Conservation (phyloP, 1,139 yeast species). For the Magnusiomyces magnusii region DNA sequence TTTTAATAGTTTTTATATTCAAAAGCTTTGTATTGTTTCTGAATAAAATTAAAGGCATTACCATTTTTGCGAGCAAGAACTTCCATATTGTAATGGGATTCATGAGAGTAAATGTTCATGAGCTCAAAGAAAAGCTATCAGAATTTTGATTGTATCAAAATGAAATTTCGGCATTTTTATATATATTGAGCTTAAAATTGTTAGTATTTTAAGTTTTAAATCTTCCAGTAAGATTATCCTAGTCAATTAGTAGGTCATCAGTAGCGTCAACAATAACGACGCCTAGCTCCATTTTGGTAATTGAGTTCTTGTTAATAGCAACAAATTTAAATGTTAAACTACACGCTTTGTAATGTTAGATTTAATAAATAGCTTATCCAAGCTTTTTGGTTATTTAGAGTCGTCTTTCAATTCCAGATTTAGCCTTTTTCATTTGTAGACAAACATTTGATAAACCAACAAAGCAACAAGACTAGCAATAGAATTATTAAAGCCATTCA, state of each 20-base stretch:
- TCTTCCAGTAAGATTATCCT: slow-evolving; percentile 59
- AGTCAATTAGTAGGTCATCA: slow-evolving; percentile 67
- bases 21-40: slow-evolving; percentile 30
- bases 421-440: slow-evolving; percentile 55
- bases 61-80: slow-evolving; percentile 49
- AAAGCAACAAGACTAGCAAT: slow-evolving; percentile 57
- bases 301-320: slow-evolving; percentile 49
- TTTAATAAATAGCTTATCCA: slow-evolving; percentile 48
- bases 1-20: not conserved
- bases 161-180: slow-evolving; percentile 63
- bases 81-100: slow-evolving; percentile 53
- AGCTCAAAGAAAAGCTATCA: slow-evolving; percentile 51
- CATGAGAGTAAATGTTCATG: too few species aligned
- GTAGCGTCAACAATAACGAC: slow-evolving; percentile 58
- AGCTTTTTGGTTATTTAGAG: slow-evolving; percentile 43
- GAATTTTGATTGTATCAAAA: slow-evolving; percentile 31
- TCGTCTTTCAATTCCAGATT: slow-evolving; percentile 45
- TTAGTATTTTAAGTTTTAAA: too few species aligned
- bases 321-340: slow-evolving; percentile 44
- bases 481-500: slow-evolving; percentile 79
- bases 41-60: slow-evolving; percentile 44
- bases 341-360: slow-evolving; percentile 60
- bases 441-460: slow-evolving; percentile 58
- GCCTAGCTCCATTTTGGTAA: slow-evolving; percentile 58
- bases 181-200: slow-evolving; percentile 68